Base-by-base conservation (phyloP, 164 flowering plant genomes). In the Brasenia schreberi region DNA sequence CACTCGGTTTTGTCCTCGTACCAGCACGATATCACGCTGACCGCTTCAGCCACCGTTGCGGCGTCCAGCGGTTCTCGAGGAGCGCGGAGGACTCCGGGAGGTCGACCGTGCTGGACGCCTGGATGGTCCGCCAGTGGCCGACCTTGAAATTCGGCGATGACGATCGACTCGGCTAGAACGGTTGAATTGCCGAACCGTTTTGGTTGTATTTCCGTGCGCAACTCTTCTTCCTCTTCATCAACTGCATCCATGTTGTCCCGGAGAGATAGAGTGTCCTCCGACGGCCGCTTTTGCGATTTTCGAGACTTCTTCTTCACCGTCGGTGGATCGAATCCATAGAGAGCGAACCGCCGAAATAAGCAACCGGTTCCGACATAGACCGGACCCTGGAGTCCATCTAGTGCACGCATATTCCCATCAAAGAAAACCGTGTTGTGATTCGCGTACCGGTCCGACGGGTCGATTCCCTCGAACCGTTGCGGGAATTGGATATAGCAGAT, bases 1-100 rank as follows among this genome's bases (percentile, higher is more conserved):
- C 96, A 87, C 72, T 89, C 92, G 0, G 96, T 85, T 74, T 89
- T 89, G 78, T 89, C 96, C 75, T 86, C 90, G 61, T 83, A 85
- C 93, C 93, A 89, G 69, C 93, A 89, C 9, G 93, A 89, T 63
- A 89, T 83, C 43, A 83, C 96, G 5, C 86, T 79, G 59, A 89
- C 85, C 0, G 93, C 84, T 63, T 89, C 96, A 61, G 96, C 91
- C 7, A 89, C 92, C 0, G 84, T 74, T 1, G 85, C 53, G 23
- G 94, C 90, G 70, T 90, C 96, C 59, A 90, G 89, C 3, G 86
- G 96, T 1, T 86, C 92, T 0, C 87, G 81, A 0, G 92, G 92
- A 14, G 66, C 73, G 42, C 83, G 71, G 6, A 87, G 86, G 11
- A 78, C 78, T 0, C 96, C 96, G 0, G 92, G 92, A 19, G 87